Conservation (phyloP, 345 rosid genomes). For the Anacardium occidentale region DNA sequence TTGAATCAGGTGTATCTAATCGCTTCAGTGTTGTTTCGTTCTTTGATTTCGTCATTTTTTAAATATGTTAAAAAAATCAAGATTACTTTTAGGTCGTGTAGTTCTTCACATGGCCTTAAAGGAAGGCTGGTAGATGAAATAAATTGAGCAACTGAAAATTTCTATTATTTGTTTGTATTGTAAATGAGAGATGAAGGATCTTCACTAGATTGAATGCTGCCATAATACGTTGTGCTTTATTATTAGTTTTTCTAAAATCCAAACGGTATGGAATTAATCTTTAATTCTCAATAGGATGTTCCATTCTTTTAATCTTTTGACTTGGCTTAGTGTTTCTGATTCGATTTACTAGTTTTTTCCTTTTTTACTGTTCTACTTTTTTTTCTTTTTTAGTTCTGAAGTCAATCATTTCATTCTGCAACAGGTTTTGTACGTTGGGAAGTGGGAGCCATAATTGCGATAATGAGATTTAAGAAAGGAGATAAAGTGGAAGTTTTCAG, state of each 20-base stretch:
- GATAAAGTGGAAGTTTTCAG: constrained; percentile 67
- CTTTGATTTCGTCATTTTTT: neutral
- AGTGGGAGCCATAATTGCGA: constrained; percentile 22
- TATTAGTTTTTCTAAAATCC: neutral
- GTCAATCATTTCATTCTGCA: constrained; percentile 15
- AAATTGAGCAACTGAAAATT: neutral
- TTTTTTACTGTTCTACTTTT: neutral
- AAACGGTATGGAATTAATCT: neutral
- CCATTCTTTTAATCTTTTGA: neutral
- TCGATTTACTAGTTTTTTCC: neutral
- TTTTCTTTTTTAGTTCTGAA: neutral
- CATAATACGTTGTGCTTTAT: neutral
- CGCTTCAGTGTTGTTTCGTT: constrained; percentile 10
- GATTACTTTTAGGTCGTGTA: neutral
- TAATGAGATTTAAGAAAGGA: constrained; percentile 65
- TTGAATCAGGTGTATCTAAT: constrained; percentile 17
- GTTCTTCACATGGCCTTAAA: neutral
- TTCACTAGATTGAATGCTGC: neutral
- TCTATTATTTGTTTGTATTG: constrained; percentile 1
- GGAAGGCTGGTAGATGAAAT: no score
- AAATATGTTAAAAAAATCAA: no score
- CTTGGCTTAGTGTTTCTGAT: neutral
- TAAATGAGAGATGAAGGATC: neutral
- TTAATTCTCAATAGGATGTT: neutral
- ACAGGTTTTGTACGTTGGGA: constrained; percentile 22